Evolutionary conservation across 176 grass and related monocot species (phyloP), one percentile per base, ranked within the genome.

Genomic region (Bothriochloa decipiens): DNA sequence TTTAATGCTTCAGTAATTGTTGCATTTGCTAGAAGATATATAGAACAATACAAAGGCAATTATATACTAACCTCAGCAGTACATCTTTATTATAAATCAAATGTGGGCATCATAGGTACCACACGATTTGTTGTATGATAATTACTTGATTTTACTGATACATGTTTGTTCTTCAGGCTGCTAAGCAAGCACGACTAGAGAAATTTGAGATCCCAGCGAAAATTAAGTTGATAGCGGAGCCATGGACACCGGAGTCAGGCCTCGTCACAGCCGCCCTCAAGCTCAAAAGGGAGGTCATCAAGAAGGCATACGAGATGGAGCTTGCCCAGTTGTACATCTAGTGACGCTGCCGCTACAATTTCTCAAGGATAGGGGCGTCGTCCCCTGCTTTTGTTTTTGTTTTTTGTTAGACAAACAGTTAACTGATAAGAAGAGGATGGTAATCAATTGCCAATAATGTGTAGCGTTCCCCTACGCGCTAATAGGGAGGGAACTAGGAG

Each of bases 161-260:
- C 33, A 25, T 20, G 52, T n/a, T 32, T 57, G n/a, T 80, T 74
- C 6, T 83, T 77, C 83, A 96, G 97, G 91, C 91, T 83, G 89
- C 84, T 26, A 92, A 96, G 86, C 83, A 92, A 88, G 76, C 81
- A 0, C 76, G 85, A n/a, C 69, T 96, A 61, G 89, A 99, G 84
- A 99, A 89, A 84, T 96, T 96, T 63, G 97, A 96, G 90, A 96
- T 94, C 50, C 97, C 97, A 58, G 40, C 90, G 6, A 99, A 82
- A 83, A 89, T 99, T 41, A 95, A 89, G 81, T 47, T 99, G 83
- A 64, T 99, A 57, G 17, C 87, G 0, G 93, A 96, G 79, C 83
- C 89, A 82, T 99, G 97, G 91, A 99, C 93, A 2, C 91, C 93
- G 3, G 97, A 99, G 66, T 89, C 97, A 0, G 90, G 97, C 9